Base-by-base conservation (phyloP, 345 rosid species). In the Salix arbutifolia region DNA sequence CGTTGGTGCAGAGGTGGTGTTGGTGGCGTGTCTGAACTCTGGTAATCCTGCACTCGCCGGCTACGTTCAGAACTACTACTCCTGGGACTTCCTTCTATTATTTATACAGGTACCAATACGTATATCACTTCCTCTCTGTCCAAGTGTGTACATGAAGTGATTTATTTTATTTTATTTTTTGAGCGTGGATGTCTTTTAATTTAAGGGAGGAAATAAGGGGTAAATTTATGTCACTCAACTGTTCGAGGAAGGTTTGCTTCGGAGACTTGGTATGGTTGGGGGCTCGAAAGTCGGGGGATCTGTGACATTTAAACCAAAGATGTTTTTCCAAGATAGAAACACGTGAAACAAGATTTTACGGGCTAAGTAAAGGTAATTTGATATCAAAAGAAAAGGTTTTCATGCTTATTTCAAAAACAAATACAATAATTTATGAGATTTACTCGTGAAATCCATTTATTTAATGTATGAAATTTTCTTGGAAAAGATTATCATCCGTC, bases 11-110 rank as follows among this genome's bases (percentile, higher is more conserved):
- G 66, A 8, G 26, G 58, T 35, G 40, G 71, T 5, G 37, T 1
- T 40, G 23, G 26, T 35, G n/a, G 2, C 19, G 64, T 12, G 25
- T 65, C 71, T 77, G 80, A 77, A 67, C 21, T 77, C 76, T 76
- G 72, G 72, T 8, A 21, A 53, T 71, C 56, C 21, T 56, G 80
- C 80, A 65, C 56, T 66, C 38, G 80, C 76, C 72, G 72, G 80
- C 80, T 77, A 77, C 28, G 80, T 74, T 62, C 23, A 4, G 21
- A 76, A 64, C 69, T n/a, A 30, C 74, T 31, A 4, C 56, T 35
- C 52, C 23, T 23, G 67, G 46, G 58, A 46, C 44, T 8, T 7
- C 65, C 76, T 21, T 19, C 23, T 53, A 23, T n/a, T 58, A n/a
- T 58, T 58, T 58, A 58, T 10, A 58, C 28, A 10, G 13, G 46